These are phyloP conservation scores for Microcos paniculata DNA, from an alignment of 345 rosid species.

Conservation along the genomic window DNA sequence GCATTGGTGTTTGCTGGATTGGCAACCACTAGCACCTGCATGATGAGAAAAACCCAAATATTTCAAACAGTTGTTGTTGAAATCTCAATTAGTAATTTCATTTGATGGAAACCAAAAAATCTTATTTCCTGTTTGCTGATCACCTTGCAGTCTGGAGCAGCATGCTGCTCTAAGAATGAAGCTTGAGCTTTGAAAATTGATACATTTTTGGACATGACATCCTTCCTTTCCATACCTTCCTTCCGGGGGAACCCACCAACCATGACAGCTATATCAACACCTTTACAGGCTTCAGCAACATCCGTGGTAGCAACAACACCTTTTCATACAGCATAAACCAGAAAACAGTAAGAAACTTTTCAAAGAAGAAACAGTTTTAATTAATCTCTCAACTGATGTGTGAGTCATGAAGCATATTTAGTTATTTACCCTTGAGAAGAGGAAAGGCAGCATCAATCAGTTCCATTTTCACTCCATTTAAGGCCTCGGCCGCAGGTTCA, in stretches of 20 bases:
- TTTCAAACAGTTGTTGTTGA: neutral
- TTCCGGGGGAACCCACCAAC: conserved; percentile 68
- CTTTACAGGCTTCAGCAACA: conserved; percentile 65
- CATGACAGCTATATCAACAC: conserved; percentile 67
- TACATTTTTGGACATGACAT: conserved; percentile 64
- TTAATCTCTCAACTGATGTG: neutral
- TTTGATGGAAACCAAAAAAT: too few relatives aligned
- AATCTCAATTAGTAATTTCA: too few relatives aligned
- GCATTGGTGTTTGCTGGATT: conserved; percentile 96
- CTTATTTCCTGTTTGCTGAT: neutral
- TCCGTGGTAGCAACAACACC: conserved; percentile 77
- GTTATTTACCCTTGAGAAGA: conserved; percentile 65
- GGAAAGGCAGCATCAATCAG: conserved; percentile 80
- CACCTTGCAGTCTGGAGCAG: conserved; percentile 77
- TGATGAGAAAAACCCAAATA: neutral
- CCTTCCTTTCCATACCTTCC: conserved; percentile 81
- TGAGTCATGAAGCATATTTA: neutral
- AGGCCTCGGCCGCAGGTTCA: conserved; percentile 56
- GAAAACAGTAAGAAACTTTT: neutral
- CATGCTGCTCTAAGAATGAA: conserved; percentile 67
- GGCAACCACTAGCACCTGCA: conserved; percentile 65
- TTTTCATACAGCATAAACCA: conserved; percentile 4
- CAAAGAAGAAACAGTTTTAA: neutral
- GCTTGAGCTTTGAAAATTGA: conserved; percentile 85
- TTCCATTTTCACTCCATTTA: conserved; percentile 79